A percentile compares a stretch with the other conserved stretches of the same genome.
These are phyloP conservation scores for Geotrichum reessii DNA, from an alignment of 1,139 yeast genomes.

Conservation along the genomic window DNA sequence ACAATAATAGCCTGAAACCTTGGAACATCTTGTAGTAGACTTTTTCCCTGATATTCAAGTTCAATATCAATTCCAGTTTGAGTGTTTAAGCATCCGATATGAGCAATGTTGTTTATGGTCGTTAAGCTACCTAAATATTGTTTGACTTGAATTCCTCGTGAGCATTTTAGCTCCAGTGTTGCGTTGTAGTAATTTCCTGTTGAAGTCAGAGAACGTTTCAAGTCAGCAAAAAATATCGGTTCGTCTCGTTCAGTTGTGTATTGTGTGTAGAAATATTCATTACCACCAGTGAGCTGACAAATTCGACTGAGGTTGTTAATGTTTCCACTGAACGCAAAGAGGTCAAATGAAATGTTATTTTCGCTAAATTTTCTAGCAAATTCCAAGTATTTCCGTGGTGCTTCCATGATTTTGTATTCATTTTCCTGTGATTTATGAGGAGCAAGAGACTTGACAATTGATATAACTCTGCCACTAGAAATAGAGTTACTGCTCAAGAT, in stretches of 20 bases:
- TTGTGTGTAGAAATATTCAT: slow-evolving; percentile 55
- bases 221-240: slow-evolving; percentile 54
- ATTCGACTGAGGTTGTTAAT: slow-evolving; percentile 32
- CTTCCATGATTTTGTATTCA: background rate
- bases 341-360: background rate
- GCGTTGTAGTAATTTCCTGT: slow-evolving; percentile 33
- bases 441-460: background rate
- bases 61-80: slow-evolving; percentile 68
- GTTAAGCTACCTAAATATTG: slow-evolving; percentile 39
- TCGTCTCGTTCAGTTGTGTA: slow-evolving; percentile 71
- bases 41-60: slow-evolving; percentile 73
- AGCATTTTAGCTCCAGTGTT: slow-evolving; percentile 27
- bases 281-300: slow-evolving; percentile 68
- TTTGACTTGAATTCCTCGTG: slow-evolving; percentile 76
- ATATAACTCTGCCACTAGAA: background rate
- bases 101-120: slow-evolving; percentile 50
- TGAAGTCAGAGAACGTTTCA: slow-evolving; percentile 33
- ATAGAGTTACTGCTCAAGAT: background rate
- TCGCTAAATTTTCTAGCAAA: background rate
- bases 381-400: background rate
- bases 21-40: slow-evolving; percentile 65
- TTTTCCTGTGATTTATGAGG: background rate
- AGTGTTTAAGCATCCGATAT: slow-evolving; percentile 56
- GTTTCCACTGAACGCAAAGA: background rate
- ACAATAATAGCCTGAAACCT: background rate